Evolutionary conservation across 805 yeast species (phyloP).

Genomic region (Komagataella kurtzmanii): DNA sequence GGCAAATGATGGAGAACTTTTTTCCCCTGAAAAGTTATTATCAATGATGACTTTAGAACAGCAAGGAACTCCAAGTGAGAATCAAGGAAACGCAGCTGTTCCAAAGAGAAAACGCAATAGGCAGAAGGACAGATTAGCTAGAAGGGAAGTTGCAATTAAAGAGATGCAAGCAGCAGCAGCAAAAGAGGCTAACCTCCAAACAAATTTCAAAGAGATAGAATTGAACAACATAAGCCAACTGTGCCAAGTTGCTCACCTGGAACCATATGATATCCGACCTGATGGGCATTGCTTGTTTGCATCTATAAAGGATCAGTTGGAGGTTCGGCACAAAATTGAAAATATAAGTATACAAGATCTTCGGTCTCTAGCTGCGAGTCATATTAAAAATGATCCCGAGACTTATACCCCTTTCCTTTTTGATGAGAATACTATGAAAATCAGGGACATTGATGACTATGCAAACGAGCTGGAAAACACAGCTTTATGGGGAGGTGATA

Average conservation of each 20-base stretch:
- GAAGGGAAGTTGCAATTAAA: constrained; percentile 57
- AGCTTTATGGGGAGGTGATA: constrained; percentile 93
- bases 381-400: constrained; percentile 51
- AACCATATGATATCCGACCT: constrained; percentile 60
- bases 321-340: constrained; percentile 29
- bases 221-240: constrained; percentile 45
- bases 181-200: constrained; percentile 49
- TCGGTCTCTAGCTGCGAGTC: constrained; percentile 50
- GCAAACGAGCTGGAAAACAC: constrained; percentile 57
- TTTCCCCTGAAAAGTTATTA: constrained; percentile 56
- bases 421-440: constrained; percentile 58
- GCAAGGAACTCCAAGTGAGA: constrained; percentile 8
- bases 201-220: constrained; percentile 64
- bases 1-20: constrained; percentile 28
- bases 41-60: constrained; percentile 36
- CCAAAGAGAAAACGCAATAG: constrained; percentile 52
- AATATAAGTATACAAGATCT: constrained; percentile 32
- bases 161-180: constrained; percentile 53
- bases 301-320: constrained; percentile 69
- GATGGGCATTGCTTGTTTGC: constrained; percentile 94
- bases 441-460: constrained; percentile 57
- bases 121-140: constrained; percentile 72
- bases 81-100: constrained; percentile 1
- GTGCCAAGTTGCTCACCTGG: constrained; percentile 33
- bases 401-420: constrained; percentile 73